Conservation (phyloP, 202 grass and related monocot species). For the Brachypodium distachyon region DNA sequence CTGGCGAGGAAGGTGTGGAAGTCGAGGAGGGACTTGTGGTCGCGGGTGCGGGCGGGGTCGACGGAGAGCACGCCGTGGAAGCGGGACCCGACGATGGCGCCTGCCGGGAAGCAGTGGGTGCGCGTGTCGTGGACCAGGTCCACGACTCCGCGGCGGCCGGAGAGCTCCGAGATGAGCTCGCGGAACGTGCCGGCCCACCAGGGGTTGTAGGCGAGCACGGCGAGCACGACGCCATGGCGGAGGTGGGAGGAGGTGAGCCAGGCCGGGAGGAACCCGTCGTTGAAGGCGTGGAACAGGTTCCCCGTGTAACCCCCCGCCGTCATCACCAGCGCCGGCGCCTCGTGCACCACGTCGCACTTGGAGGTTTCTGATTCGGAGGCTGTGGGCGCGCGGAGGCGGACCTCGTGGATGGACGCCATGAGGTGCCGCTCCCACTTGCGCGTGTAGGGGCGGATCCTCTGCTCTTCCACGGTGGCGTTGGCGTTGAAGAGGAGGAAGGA, state of each 20-base stretch:
- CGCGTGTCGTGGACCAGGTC: constrained; percentile 46
- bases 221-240: constrained; percentile 37
- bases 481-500: constrained; percentile 35
- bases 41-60: constrained; percentile 3
- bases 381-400: constrained; percentile 22
- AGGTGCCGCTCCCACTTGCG: constrained; percentile 60
- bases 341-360: constrained; percentile 52
- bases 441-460: constrained; percentile 45
- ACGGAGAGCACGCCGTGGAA: constrained; percentile 55
- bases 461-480: not conserved
- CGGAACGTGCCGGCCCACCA: constrained; percentile 54
- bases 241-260: constrained; percentile 65
- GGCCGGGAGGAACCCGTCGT: constrained; percentile 49
- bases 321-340: constrained; percentile 49
- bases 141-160: constrained; percentile 24
- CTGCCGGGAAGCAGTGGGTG: constrained; percentile 58
- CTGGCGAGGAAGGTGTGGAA: constrained; percentile 37
- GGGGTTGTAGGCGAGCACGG: constrained; percentile 44
- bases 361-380: not conserved
- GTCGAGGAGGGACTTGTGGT: constrained; percentile 36
- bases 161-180: constrained; percentile 44
- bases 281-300: constrained; percentile 71
- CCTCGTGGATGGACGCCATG: constrained; percentile 28
- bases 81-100: constrained; percentile 45
- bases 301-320: constrained; percentile 56